Evolutionary conservation across 257 asterid species (phyloP).

Genomic region (Haberlea rhodopensis): DNA sequence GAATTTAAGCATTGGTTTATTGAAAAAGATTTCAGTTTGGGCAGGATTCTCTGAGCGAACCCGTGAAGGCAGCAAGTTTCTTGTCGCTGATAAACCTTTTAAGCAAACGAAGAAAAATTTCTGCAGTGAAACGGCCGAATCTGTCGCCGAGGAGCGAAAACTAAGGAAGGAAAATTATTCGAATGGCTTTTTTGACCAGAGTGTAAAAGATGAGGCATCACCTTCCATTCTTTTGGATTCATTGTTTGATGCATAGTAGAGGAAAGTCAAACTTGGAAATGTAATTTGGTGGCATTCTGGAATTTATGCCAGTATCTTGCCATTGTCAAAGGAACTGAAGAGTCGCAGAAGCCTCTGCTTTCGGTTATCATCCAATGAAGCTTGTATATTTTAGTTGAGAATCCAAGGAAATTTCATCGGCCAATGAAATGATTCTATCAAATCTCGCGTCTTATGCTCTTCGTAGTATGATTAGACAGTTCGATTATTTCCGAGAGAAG

Average conservation of each 20-base stretch:
- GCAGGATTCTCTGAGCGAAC: constrained; percentile 92
- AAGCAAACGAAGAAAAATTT: constrained; percentile 48
- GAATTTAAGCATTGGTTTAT: not conserved
- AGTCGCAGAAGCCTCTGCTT: no score
- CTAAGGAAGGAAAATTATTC: constrained; percentile 55
- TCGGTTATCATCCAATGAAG: no score
- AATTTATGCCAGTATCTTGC: no score
- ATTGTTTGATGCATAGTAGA: constrained; percentile 49
- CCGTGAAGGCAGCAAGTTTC: constrained; percentile 89
- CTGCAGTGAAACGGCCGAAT: constrained; percentile 68
- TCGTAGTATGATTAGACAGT: no score
- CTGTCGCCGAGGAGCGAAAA: constrained; percentile 72
- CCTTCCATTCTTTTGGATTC: constrained; percentile 67
- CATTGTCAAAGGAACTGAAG: no score
- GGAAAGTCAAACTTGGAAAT: no score
- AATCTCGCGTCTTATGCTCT: no score
- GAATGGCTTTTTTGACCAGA: constrained; percentile 58
- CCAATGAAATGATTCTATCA: no score
- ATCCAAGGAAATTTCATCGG: no score
- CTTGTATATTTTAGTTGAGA: no score
- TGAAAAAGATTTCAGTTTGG: constrained; percentile 61
- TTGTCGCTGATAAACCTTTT: constrained; percentile 72
- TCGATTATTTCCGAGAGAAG: no score
- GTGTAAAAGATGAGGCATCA: constrained; percentile 48
- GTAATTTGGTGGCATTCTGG: no score